A percentile compares a stretch with the other conserved stretches of the same genome.
phyloP scores from a whole-genome alignment of 495 filamentous ascomycete species.

The Entonaema liquescens region DNA sequence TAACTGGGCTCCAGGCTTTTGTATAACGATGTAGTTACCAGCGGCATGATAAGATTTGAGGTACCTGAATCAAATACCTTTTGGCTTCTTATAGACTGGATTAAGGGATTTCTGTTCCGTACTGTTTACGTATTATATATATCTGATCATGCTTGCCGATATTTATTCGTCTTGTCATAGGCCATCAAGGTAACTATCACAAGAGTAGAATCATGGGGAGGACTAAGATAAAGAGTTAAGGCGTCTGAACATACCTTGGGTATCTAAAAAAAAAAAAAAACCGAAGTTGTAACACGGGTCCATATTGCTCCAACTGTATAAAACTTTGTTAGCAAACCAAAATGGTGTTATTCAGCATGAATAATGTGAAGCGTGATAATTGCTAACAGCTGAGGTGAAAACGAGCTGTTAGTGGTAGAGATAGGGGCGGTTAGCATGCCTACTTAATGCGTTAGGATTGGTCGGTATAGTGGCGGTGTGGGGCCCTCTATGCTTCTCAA shows the following conservation, averaged over 20 bases:
- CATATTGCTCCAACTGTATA: not conserved
- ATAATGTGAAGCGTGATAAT: slow-evolving; percentile 17
- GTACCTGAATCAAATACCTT: too few species aligned
- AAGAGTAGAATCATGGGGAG: not conserved
- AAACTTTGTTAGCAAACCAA: not conserved
- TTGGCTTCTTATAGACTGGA: too few species aligned
- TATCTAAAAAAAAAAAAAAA: not conserved
- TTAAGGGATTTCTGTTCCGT: too few species aligned
- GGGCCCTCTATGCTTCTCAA: slow-evolving; percentile 4
- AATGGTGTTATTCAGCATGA: slow-evolving; percentile 23
- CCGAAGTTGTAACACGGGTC: not conserved
- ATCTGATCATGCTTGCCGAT: not conserved
- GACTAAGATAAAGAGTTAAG: not conserved
- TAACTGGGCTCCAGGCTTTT: slow-evolving; percentile 69
- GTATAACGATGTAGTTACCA: slow-evolving; percentile 39
- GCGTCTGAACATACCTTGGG: not conserved
- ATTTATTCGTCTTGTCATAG: too few species aligned
- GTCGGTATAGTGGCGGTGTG: slow-evolving; percentile 26
- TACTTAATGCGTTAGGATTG: too few species aligned
- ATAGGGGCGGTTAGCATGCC: not conserved
- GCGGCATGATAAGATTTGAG: too few species aligned
- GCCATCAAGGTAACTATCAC: too few species aligned
- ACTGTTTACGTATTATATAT: too few species aligned
- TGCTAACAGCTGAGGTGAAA: slow-evolving; percentile 15
- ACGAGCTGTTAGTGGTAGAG: not conserved